These are phyloP conservation scores for Panaeolus cyanescens DNA, from an alignment of 768 basidiomycete genomes.

Conservation along the genomic window DNA sequence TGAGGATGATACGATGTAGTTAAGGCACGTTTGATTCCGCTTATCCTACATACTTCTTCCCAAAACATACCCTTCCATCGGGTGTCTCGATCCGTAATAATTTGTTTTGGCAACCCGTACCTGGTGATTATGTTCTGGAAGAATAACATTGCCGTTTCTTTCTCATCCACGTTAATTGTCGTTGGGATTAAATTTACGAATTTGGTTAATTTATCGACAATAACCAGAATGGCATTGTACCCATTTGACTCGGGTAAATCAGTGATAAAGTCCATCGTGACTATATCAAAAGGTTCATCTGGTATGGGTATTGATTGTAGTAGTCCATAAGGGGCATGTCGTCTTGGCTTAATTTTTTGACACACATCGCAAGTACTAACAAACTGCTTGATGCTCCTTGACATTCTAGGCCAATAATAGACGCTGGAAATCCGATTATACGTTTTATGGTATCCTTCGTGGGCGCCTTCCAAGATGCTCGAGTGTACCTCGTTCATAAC, in stretches of 20 bases:
- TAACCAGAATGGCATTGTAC: constrained; percentile 29
- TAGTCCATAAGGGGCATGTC: constrained; percentile 31
- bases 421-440: constrained; percentile 19
- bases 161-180: constrained; percentile 20
- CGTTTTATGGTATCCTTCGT: constrained; percentile 26
- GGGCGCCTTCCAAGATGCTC: constrained; percentile 23
- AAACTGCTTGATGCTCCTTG: constrained; percentile 19
- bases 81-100: constrained; percentile 29
- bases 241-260: constrained; percentile 31
- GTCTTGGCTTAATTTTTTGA: constrained; percentile 25
- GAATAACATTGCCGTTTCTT: constrained; percentile 29
- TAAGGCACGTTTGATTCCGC: constrained; percentile 24
- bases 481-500: constrained; percentile 28
- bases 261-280: constrained; percentile 36
- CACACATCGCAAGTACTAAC: constrained; percentile 25
- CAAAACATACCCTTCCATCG: constrained; percentile 28
- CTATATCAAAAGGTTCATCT: constrained; percentile 26
- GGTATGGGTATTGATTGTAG: constrained; percentile 38
- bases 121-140: constrained; percentile 25
- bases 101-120: constrained; percentile 25
- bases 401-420: constrained; percentile 36
- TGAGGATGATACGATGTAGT: constrained; percentile 31
- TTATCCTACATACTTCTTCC: constrained; percentile 23
- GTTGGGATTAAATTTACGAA: constrained; percentile 40
- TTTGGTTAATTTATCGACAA: constrained; percentile 41